Conservation (phyloP, 441 rosid species). For the Corymbia calophylla region DNA sequence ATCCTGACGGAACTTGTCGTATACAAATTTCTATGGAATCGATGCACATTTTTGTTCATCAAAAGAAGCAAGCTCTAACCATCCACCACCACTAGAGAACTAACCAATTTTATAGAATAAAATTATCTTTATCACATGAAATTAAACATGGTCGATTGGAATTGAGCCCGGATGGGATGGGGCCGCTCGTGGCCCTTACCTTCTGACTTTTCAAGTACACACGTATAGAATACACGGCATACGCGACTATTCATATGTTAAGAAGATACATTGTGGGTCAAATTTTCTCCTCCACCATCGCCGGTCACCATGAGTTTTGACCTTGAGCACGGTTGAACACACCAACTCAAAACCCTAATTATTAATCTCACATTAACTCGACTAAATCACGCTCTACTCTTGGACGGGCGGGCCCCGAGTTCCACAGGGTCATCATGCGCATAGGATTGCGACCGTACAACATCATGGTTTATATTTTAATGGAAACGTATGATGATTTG, state of each 20-base stretch:
- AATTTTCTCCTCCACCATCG: neutral
- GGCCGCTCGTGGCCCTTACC: neutral
- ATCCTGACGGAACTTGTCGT: neutral
- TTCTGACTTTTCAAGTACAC: neutral
- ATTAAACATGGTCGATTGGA: neutral
- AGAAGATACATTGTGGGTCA: neutral
- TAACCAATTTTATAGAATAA: neutral
- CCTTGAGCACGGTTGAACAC: neutral
- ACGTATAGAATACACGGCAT: neutral
- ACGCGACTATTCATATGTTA: neutral
- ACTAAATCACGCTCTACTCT: neutral
- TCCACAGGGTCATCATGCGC: neutral
- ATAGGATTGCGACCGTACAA: neutral
- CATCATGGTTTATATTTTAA: neutral
- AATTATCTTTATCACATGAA: neutral
- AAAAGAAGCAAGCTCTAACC: neutral
- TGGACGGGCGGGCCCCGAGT: neutral
- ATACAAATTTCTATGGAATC: neutral
- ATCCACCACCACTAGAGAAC: neutral
- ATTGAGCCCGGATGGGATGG: neutral
- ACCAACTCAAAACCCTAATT: neutral
- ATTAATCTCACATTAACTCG: neutral
- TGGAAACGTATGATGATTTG: neutral
- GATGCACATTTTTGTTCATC: neutral
- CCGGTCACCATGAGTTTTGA: neutral